Percentiles rank a stretch among this genome's conserved stretches.
These are phyloP conservation scores for Circinella minor DNA, from an alignment of 371 early-diverging fungal species.

Conservation along the genomic window DNA sequence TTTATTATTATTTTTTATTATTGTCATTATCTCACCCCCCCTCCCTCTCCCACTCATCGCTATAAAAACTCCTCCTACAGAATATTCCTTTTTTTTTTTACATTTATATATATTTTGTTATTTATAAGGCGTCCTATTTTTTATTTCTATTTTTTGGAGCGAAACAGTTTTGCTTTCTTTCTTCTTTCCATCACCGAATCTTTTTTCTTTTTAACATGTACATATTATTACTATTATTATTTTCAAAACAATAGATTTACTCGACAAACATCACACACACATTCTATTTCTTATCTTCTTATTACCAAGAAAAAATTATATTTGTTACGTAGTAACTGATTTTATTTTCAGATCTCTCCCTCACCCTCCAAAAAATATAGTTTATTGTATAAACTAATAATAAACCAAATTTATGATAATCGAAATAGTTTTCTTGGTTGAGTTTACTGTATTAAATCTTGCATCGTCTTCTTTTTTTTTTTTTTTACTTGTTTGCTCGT, in stretches of 20 bases:
- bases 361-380: too few species aligned
- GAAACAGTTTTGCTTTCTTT: not conserved
- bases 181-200: not conserved
- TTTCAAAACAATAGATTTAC: not conserved
- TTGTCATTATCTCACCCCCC: too few species aligned
- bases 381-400: too few species aligned
- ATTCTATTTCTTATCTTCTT: not conserved
- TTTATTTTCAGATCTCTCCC: too few species aligned
- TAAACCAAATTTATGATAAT: too few species aligned
- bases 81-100: not conserved
- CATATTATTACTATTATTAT: conserved; percentile 1
- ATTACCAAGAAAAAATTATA: not conserved
- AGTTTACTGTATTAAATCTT: too few species aligned
- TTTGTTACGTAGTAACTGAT: not conserved
- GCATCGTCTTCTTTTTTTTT: too few species aligned
- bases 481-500: too few species aligned
- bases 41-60: not conserved
- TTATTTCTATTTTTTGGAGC: too few species aligned
- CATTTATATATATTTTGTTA: not conserved
- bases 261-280: conserved; percentile 1
- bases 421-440: too few species aligned
- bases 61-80: too few species aligned
- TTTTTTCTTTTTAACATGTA: conserved; percentile 4
- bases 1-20: too few species aligned
- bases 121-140: not conserved